Evolutionary conservation across 148 eudicot genomes (phyloP), one percentile per base, ranked within the genome.

Genomic region (Nepenthes gracilis): DNA sequence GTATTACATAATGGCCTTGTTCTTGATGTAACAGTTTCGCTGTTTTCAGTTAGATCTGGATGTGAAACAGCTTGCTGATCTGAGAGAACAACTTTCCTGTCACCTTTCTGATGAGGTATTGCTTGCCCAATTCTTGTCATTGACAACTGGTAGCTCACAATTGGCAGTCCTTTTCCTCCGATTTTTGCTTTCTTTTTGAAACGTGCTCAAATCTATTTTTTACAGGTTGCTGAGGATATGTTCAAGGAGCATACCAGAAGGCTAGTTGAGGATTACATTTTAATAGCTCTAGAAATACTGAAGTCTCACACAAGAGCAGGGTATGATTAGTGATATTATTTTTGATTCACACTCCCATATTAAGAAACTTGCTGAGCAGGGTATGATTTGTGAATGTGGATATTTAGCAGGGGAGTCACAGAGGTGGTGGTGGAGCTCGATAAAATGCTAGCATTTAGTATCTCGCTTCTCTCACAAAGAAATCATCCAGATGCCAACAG

Each of bases 101-200:
- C 83, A 79, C 56, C 87, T 93, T 36, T 82, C 99, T 66, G 96
- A 89, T 70, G 95, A 89, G 97, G 99, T 88, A 72, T 52, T 47
- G 11, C 55, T 45, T 12, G 32, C 36, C 37, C 10, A 34, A 12
- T 47, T 57, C 13, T 48, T 35, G 4, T 43, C 61, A 32, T 32
- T 55, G 36, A 54, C 23, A 23, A 23, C 23, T 55, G 13, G 36
- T 32, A 8, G 6, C 1, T 33, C 10, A 2, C 36, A 10, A 11
- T 15, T 36, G 37, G n/a, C 23, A 37, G 6, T 12, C n/a, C 54
- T 66, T 38, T 51, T 36, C 50, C 11, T 12, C 6, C 4, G 0
- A 49, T n/a, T 49, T 2, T n/a, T 12, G 8, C 45, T 40, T 40
- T 40, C 8, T 4, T 40, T 49, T 47, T 57, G 43, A 45, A 34